Evolutionary conservation across 2,329 filamentous ascomycete species (phyloP).

Genomic region (Aurifilum marmelostoma): DNA sequence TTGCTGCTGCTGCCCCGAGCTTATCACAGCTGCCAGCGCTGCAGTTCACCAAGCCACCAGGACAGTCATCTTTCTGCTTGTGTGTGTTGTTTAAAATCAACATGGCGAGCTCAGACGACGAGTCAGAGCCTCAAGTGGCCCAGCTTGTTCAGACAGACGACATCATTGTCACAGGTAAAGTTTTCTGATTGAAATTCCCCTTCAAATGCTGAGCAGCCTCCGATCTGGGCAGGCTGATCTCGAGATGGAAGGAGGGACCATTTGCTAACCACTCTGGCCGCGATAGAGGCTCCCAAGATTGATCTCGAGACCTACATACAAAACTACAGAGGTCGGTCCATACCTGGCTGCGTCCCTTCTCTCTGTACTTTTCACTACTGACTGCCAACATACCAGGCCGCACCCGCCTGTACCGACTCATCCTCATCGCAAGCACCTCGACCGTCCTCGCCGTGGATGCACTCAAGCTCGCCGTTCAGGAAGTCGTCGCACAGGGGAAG

Average conservation of each 20-base stretch:
- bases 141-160: conserved; percentile 50
- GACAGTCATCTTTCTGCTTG: not conserved
- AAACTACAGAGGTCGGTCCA: conserved; percentile 76
- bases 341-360: not conserved
- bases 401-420: conserved; percentile 78
- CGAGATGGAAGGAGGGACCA: not conserved
- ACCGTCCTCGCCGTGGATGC: conserved; percentile 78
- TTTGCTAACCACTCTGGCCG: conserved; percentile 25
- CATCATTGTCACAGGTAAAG: conserved; percentile 52
- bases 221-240: not conserved
- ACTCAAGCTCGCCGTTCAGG: conserved; percentile 73
- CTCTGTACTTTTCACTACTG: conserved; percentile 15
- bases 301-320: conserved; percentile 89
- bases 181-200: not conserved
- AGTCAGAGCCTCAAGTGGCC: conserved; percentile 49
- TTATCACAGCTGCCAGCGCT: conserved; percentile 14
- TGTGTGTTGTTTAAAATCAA: conserved; percentile 12
- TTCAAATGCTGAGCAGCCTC: not conserved
- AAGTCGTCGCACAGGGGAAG: conserved; percentile 71
- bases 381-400: conserved; percentile 60
- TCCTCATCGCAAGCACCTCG: conserved; percentile 79
- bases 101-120: conserved; percentile 42
- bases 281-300: conserved; percentile 76
- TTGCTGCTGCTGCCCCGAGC: conserved; percentile 6
- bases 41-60: not conserved